These are phyloP conservation scores for Blastobotrys mokoenaii DNA, from an alignment of 805 yeast species.

Conservation along the genomic window DNA sequence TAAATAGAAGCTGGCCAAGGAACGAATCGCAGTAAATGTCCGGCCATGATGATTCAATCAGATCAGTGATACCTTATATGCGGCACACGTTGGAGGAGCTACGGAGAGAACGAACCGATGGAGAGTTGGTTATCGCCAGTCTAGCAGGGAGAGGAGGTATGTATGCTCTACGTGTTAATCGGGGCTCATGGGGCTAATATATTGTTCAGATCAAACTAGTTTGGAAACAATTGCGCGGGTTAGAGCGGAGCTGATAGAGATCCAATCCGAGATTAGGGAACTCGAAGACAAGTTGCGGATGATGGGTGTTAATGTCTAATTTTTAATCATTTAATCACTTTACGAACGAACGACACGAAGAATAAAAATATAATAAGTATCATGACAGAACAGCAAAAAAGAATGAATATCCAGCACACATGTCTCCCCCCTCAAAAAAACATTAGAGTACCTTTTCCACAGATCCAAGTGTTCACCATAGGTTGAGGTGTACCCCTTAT, in stretches of 20 bases:
- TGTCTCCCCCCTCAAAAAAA: constrained; percentile 2
- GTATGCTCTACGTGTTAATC: neutral
- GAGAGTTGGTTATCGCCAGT: constrained; percentile 3
- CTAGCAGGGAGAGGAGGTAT: constrained; percentile 2
- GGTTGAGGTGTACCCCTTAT: no score
- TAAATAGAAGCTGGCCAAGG: no score
- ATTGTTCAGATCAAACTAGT: neutral
- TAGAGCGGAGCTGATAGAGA: constrained; percentile 2
- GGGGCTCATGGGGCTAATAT: neutral
- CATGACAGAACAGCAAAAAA: constrained; percentile 1
- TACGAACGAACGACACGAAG: neutral
- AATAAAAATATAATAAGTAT: constrained; percentile 1
- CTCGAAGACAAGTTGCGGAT: constrained; percentile 5
- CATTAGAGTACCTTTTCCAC: no score
- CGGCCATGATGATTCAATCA: neutral
- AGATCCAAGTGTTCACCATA: no score
- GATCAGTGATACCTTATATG: neutral
- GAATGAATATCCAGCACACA: constrained; percentile 3
- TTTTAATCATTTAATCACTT: neutral
- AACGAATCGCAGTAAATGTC: no score
- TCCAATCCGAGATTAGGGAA: constrained; percentile 4
- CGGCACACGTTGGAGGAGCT: constrained; percentile 4
- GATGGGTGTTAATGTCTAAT: no score
- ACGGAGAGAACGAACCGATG: constrained; percentile 2
- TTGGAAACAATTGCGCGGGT: constrained; percentile 1